Base-by-base conservation (phyloP, 2,329 filamentous ascomycete genomes). In the Atkinsonella texensis region DNA sequence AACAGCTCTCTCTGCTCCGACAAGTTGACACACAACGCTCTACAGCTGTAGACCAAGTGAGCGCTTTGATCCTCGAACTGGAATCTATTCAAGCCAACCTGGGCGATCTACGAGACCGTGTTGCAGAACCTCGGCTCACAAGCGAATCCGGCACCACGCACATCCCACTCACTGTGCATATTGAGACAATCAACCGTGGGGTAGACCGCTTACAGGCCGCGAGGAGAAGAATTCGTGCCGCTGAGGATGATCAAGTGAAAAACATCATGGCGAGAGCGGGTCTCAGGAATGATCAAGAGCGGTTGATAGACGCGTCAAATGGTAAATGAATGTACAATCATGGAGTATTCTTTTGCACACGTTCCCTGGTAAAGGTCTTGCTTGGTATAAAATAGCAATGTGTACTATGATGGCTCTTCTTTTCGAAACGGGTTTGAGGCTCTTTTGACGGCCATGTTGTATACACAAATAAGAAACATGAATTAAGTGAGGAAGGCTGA, bases 181-280 rank as follows among this genome's bases (percentile, higher is more conserved):
- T 93, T 41, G 81, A 88, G 57, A 83, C 81, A 52, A 89, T 93
- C 55, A 75, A 85, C 52, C 71, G 80, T 47, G 84, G 85, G 0
- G 80, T 90, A 1, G 84, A 89, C 65, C 74, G 87, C 55, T 68
- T 93, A 54, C 82, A 87, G 63, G 67, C 70, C 20, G 81, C 83
- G 46, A 73, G 85, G 53, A 74, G 76, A 42, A 76, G 79, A 54
- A 77, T 80, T 17, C 70, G 77, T 50, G 74, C 71, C 32, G 66
- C 79, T 15, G 81, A 86, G 69, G 73, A 80, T 42, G 77, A 84
- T 35, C 69, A 75, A 49, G 68, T 83, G 28, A 68, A 71, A 51
- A 71, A 76, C 58, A 75, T 74, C 2, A 59, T 83, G 50, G 70
- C 71, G 13, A 71, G 71, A 54, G 72, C 71, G 3, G 68, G 69